Base-by-base conservation (phyloP, 73 alveolate genomes). In the Urostyla sp. region DNA sequence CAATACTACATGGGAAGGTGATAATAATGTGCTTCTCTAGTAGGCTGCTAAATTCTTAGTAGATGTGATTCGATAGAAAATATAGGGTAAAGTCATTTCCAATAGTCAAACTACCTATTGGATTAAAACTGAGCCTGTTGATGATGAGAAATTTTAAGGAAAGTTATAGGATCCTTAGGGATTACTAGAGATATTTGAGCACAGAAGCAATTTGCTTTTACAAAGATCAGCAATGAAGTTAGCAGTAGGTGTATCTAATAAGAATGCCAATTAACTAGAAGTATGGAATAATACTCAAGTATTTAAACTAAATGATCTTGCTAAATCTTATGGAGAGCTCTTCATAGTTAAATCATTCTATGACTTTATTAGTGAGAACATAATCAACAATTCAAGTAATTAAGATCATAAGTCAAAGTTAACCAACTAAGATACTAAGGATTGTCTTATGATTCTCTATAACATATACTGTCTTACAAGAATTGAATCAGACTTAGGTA, bases 1-100 rank as follows among this genome's bases (percentile, higher is more conserved):
- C 28, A 46, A 75, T 59, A 72, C 48, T 21, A 84, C 92, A 8
- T 84, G 92, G 92, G 92, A 84, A 84, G 92, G 92, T 7, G 92
- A 84, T 43, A 75, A 75, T 56, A 43, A 74, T 58, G 88, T 84
- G 13, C 57, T 84, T 3, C 46, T 84, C 49, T 36, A 73, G 49
- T 75, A 84, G 46, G 56, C 92, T 4, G 75, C 79, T 30, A 74
- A 75, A 45, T 75, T 44, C 76, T 30, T 82, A 28, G 59, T 74
- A 36, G 81, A 82, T 21, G 7, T 72, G 20, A 72, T 72, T 44
- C 72, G 50, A 72, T 55, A 56, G 1, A 30, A 28, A 28, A 4
- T 72, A 10, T 48, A 72, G 45, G 84, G 84, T 24, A 72, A 34
- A 51, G 28, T 48, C 1, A 52, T 72, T 16, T n/a, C n/a, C n/a